Conservation (phyloP, 1,139 yeast genomes). For the Debaryomyces coudertii region DNA sequence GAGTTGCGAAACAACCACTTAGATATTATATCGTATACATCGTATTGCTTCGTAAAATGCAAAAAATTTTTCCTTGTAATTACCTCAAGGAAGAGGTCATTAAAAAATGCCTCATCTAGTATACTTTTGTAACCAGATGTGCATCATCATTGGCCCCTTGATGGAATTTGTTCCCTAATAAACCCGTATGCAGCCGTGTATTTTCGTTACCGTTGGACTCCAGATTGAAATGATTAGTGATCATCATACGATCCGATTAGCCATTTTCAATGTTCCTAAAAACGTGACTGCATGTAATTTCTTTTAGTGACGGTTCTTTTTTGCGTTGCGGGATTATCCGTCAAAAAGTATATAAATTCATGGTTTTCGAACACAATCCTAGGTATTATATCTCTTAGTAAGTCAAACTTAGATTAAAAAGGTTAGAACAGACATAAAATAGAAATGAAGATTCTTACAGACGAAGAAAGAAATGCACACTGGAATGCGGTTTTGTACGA, state of each 20-base stretch:
- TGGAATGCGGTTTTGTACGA: constrained; percentile 58
- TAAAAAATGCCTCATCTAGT: too few relatives aligned
- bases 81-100: too few relatives aligned
- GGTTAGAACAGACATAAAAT: background rate
- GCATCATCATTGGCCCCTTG: too few relatives aligned
- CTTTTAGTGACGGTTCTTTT: background rate
- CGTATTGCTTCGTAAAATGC: too few relatives aligned
- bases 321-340: constrained; percentile 1
- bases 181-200: too few relatives aligned
- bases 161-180: too few relatives aligned
- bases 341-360: background rate
- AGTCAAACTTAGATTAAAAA: background rate
- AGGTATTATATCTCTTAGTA: background rate
- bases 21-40: too few relatives aligned
- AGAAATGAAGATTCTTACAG: constrained; percentile 65
- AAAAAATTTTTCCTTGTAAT: too few relatives aligned
- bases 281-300: constrained; percentile 1
- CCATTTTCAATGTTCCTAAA: constrained; percentile 1
- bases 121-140: too few relatives aligned
- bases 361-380: too few relatives aligned
- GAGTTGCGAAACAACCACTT: too few relatives aligned
- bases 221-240: background rate
- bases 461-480: constrained; percentile 70
- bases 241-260: constrained; percentile 2
- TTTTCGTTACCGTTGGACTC: background rate